phyloP scores from a whole-genome alignment of 2,329 filamentous ascomycete genomes.

The Daldinia eschscholtzii region DNA sequence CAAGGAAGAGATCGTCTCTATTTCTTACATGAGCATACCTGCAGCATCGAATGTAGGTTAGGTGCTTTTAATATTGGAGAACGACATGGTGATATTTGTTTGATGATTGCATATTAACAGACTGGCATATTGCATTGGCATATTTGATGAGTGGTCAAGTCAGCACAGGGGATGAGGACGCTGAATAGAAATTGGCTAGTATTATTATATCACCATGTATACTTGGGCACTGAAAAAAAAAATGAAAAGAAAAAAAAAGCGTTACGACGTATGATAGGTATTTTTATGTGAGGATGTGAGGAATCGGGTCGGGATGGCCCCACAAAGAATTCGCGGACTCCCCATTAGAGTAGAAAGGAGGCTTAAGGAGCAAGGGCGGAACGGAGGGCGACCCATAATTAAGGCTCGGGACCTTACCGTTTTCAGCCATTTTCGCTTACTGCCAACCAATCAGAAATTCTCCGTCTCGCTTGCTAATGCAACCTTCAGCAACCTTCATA shows the following conservation, averaged over 20 bases:
- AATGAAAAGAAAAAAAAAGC: no score
- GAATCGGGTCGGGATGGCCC: slow-evolving; percentile 9
- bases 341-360: slow-evolving; percentile 10
- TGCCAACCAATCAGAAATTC: slow-evolving; percentile 48
- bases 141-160: not conserved
- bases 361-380: slow-evolving; percentile 16
- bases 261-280: not conserved
- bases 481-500: slow-evolving; percentile 44
- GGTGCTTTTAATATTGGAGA: not conserved
- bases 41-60: not conserved
- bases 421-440: slow-evolving; percentile 49
- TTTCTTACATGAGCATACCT: slow-evolving; percentile 2
- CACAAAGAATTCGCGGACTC: slow-evolving; percentile 12
- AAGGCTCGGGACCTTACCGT: slow-evolving; percentile 38
- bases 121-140: not conserved
- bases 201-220: not conserved
- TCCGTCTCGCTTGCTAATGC: slow-evolving; percentile 51
- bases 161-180: not conserved
- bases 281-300: not conserved
- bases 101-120: not conserved
- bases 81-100: not conserved
- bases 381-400: slow-evolving; percentile 27
- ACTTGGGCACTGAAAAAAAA: no score
- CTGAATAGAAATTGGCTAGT: not conserved
- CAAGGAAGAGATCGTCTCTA: not conserved